Evolutionary conservation across 257 asterid genomes (phyloP).

Genomic region (Eustoma russellianum): DNA sequence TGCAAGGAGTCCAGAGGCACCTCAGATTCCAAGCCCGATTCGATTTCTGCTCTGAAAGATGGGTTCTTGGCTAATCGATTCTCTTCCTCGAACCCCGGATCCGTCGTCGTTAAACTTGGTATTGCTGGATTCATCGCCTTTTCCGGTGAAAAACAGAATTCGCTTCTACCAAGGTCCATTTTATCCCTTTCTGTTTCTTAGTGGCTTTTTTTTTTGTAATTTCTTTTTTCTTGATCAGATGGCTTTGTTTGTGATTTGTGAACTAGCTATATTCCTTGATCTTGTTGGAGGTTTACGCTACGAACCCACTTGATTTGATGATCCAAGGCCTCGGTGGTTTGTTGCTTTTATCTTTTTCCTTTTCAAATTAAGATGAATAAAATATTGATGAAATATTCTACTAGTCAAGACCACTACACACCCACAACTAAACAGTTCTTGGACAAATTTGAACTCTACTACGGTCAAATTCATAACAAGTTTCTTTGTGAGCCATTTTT

Average conservation of each 20-base stretch:
- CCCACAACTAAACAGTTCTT: no score
- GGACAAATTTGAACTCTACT: no score
- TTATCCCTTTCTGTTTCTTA: background rate
- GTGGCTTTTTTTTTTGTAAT: no score
- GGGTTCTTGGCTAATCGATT: constrained; percentile 59
- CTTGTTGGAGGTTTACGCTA: no score
- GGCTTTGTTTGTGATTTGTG: background rate
- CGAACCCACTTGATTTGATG: background rate
- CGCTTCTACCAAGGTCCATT: constrained; percentile 64
- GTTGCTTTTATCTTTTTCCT: background rate
- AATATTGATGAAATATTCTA: no score
- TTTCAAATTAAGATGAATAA: no score
- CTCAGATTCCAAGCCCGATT: constrained; percentile 36
- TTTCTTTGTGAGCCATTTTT: no score
- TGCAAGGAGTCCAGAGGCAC: constrained; percentile 83
- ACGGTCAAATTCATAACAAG: no score
- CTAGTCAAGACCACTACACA: no score
- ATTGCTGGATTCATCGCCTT: constrained; percentile 68
- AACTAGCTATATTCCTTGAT: background rate
- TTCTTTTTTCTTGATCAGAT: constrained; percentile 13
- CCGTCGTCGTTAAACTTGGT: constrained; percentile 69
- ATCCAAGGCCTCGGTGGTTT: constrained; percentile 1
- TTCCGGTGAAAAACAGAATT: constrained; percentile 56
- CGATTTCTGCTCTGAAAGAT: constrained; percentile 60
- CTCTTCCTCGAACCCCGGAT: constrained; percentile 49